A percentile compares a stretch with the other conserved stretches of the same genome.
phyloP scores from a whole-genome alignment of 495 filamentous ascomycete species.

The Echria macrotheca region DNA sequence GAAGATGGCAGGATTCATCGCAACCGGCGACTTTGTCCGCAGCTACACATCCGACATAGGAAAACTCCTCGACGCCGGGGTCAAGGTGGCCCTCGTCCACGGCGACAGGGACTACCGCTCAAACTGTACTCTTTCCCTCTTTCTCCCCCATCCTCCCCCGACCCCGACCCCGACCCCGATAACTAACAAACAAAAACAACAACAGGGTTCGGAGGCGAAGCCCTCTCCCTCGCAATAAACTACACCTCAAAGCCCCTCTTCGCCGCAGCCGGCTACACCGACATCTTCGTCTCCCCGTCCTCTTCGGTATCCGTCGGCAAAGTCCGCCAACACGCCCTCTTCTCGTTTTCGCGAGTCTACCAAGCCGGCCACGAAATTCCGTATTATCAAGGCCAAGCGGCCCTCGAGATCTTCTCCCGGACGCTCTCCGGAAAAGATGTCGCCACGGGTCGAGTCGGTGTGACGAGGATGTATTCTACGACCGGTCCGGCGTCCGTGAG shows the following conservation, averaged over 20 bases:
- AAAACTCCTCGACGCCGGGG: conserved; percentile 43
- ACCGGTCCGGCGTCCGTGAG: neutral
- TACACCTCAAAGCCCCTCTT: conserved; percentile 25
- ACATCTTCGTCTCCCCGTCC: neutral
- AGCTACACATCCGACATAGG: conserved; percentile 38
- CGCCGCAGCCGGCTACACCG: conserved; percentile 36
- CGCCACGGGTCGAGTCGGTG: neutral
- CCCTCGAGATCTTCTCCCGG: neutral
- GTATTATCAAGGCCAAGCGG: neutral
- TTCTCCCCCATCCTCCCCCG: neutral
- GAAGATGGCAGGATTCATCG: neutral
- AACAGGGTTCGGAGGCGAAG: conserved; percentile 46
- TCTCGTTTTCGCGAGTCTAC: conserved; percentile 55
- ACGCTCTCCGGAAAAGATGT: neutral
- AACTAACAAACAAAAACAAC: neutral
- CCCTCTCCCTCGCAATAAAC: conserved; percentile 44
- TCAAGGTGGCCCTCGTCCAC: conserved; percentile 49
- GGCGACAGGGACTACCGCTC: conserved; percentile 51
- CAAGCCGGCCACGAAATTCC: conserved; percentile 50
- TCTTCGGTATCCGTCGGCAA: conserved; percentile 36
- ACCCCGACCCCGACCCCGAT: neutral
- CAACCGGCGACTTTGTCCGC: conserved; percentile 3
- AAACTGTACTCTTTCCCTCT: conserved; percentile 38
- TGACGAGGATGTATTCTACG: neutral
- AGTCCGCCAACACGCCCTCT: conserved; percentile 54